Evolutionary conservation across 1,284 basidiomycete genomes (phyloP).

Genomic region (Coniophora puteana): DNA sequence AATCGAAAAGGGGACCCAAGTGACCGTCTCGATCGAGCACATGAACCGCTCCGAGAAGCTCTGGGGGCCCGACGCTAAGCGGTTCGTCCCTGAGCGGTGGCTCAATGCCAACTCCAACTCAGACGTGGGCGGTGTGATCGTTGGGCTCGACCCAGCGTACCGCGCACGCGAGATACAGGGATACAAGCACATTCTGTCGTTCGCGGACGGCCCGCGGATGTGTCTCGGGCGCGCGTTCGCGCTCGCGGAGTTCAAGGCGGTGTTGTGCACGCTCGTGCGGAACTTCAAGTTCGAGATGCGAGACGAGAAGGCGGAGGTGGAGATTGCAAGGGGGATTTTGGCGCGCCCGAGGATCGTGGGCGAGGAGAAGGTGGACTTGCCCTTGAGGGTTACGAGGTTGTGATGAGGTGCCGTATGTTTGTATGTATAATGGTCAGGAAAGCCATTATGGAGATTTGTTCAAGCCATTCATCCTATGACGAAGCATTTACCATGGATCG

Average conservation of each 20-base stretch:
- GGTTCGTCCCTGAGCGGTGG: slow-evolving; percentile 13
- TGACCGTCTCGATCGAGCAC: slow-evolving; percentile 29
- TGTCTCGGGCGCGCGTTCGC: slow-evolving; percentile 23
- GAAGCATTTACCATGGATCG: no score
- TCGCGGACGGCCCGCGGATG: slow-evolving; percentile 42
- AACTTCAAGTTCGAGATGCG: slow-evolving; percentile 16
- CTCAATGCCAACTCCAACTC: slow-evolving; percentile 1
- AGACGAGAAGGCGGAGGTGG: slow-evolving; percentile 18
- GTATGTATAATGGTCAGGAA: no score
- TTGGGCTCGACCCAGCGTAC: no score
- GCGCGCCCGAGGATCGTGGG: slow-evolving; percentile 12
- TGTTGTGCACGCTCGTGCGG: slow-evolving; percentile 15
- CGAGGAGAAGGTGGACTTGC: slow-evolving; percentile 10
- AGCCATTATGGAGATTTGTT: no score
- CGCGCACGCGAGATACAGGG: slow-evolving; percentile 34
- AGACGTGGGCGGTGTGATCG: slow-evolving; percentile 10
- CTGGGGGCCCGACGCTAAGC: slow-evolving; percentile 33
- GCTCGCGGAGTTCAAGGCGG: slow-evolving; percentile 8
- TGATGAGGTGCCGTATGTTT: slow-evolving; percentile 1
- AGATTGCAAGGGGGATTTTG: slow-evolving; percentile 4
- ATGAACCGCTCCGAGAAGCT: slow-evolving; percentile 41
- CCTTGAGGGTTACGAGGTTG: slow-evolving; percentile 10
- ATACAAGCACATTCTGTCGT: slow-evolving; percentile 38
- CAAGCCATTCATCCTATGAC: no score
- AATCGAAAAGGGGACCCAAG: slow-evolving; percentile 37